These are phyloP conservation scores for Alternaria burnsii DNA, from an alignment of 2,329 filamentous ascomycete species.

Conservation along the genomic window DNA sequence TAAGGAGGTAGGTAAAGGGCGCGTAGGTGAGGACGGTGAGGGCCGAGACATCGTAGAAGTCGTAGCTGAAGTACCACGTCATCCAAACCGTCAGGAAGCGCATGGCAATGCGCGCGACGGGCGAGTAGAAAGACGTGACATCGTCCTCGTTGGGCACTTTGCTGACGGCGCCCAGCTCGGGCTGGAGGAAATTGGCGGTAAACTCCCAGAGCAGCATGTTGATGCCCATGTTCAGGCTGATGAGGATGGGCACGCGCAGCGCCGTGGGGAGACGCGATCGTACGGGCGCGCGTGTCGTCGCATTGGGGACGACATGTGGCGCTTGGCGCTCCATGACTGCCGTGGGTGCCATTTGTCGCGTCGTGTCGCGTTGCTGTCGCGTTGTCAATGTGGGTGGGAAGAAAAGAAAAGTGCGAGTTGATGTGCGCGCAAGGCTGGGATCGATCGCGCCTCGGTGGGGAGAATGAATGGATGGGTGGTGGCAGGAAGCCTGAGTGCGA, in stretches of 20 bases:
- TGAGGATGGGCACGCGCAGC: constrained; percentile 54
- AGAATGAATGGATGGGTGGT: constrained; percentile 7
- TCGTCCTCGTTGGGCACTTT: constrained; percentile 67
- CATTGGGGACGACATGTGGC: constrained; percentile 36
- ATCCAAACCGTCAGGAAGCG: constrained; percentile 73
- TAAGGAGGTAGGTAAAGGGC: constrained; percentile 78
- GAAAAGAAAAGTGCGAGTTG: constrained; percentile 4
- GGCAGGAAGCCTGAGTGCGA: neutral
- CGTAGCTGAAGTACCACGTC: constrained; percentile 77
- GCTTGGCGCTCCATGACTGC: constrained; percentile 39
- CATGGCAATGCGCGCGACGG: constrained; percentile 63
- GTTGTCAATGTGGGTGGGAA: constrained; percentile 4
- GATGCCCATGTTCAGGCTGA: constrained; percentile 66
- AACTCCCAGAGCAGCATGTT: constrained; percentile 72
- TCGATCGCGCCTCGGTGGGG: constrained; percentile 20
- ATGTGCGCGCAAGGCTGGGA: constrained; percentile 9
- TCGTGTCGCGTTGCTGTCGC: neutral
- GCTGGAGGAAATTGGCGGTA: constrained; percentile 66
- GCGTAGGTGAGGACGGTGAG: constrained; percentile 72
- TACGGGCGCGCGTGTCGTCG: constrained; percentile 26
- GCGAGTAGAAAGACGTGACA: constrained; percentile 58
- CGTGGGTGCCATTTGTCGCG: constrained; percentile 37
- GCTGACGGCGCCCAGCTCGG: constrained; percentile 73
- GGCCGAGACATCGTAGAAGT: constrained; percentile 61
- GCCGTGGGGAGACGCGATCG: constrained; percentile 46